Base-by-base conservation (phyloP, 2,329 filamentous ascomycete genomes). In the Penicillium sp. region DNA sequence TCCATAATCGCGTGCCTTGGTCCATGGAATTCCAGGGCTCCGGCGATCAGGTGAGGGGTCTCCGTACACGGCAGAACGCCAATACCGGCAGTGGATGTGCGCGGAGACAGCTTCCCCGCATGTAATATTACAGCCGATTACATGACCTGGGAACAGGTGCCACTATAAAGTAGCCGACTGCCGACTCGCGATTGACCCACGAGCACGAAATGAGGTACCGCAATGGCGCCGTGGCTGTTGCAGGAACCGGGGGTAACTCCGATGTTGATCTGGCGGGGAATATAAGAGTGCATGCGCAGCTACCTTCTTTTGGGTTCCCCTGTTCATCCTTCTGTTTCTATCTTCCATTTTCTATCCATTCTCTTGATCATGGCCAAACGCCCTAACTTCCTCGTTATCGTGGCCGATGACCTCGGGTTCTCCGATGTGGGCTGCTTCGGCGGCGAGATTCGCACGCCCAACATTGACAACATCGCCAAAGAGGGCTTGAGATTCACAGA, bases 371-470 rank as follows among this genome's bases (percentile, higher is more conserved):
- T 69, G 65, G 47, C 65, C 9, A 77, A 77, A 66, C 76, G 78
- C 36, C 82, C 82, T 18, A 84, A 84, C 63, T 84, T 84, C 67
- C 77, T 85, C 47, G 74, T 84, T 57, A 75, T 83, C 51, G 76
- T 83, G 38, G 80, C 81, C 27, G 81, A 83, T 63, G 81, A 84
- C 63, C 72, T 84, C 16, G 81, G 81, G n/a, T 84, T 82, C 72
- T 79, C 79, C 41, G 82, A 85, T 58, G 73, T 82, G 18, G 77
- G 78, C 43, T 79, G 78, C 61, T 85, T 82, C 58, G 82, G 83
- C 39, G 76, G 79, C 55, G 81, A 85, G 66, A 85, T 85, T 59
- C 75, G 76, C 31, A 85, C 82, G 0, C 82, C 82, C 0, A 79
- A 82, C 60, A 72, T 85, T 33, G 79, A 84, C 67, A 78, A 76